phyloP scores from a whole-genome alignment of 495 filamentous ascomycete species.

The Talaromyces wortmannii region DNA sequence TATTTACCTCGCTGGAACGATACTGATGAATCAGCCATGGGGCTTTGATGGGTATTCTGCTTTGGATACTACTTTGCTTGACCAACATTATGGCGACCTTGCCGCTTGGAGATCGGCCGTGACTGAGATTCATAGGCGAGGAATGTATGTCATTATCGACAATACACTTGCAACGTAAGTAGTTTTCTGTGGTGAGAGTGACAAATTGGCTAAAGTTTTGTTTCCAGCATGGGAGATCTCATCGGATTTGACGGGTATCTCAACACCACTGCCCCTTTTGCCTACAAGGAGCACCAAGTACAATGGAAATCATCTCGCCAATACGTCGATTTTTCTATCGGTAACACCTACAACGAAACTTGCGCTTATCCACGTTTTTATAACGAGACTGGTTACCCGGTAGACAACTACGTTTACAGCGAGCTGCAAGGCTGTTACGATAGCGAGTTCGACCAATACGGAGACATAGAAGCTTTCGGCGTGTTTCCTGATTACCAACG shows the following conservation, averaged over 20 bases:
- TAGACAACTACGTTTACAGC: constrained; percentile 36
- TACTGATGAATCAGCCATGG: constrained; percentile 70
- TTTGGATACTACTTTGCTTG: constrained; percentile 62
- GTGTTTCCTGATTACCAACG: constrained; percentile 61
- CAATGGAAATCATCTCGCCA: constrained; percentile 50
- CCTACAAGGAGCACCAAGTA: constrained; percentile 46
- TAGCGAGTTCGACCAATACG: constrained; percentile 68
- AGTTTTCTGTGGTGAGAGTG: not conserved
- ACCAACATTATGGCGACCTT: constrained; percentile 62
- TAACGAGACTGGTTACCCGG: constrained; percentile 52
- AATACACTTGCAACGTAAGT: constrained; percentile 66
- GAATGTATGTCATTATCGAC: constrained; percentile 68
- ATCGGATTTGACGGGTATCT: constrained; percentile 63
- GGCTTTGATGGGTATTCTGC: constrained; percentile 61
- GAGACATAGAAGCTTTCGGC: constrained; percentile 63
- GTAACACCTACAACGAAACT: constrained; percentile 48
- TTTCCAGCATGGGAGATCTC: constrained; percentile 53
- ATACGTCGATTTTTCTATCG: constrained; percentile 59
- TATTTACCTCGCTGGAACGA: constrained; percentile 63
- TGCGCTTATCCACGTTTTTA: constrained; percentile 65
- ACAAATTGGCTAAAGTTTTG: not conserved
- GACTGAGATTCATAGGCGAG: constrained; percentile 54
- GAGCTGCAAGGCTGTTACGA: constrained; percentile 54
- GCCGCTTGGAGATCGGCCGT: constrained; percentile 57
- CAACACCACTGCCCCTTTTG: constrained; percentile 60